phyloP scores from a whole-genome alignment of 2,329 filamentous ascomycete species.

The Exophiala calicioides region DNA sequence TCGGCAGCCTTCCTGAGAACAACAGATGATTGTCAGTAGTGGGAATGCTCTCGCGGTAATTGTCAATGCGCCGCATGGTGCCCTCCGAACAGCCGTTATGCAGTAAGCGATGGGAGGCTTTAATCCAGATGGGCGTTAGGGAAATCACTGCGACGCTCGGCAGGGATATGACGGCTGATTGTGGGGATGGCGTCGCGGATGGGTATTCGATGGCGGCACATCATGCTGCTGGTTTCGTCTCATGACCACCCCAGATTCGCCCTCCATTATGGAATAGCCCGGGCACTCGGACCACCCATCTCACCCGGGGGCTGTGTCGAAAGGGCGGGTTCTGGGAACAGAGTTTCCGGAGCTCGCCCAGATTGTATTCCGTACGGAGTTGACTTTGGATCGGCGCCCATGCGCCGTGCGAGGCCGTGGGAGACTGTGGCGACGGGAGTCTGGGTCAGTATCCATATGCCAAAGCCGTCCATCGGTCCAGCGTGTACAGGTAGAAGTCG shows the following conservation, averaged over 20 bases:
- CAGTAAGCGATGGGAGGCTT: slow-evolving; percentile 47
- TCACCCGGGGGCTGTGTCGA: background rate
- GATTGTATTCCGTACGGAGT: background rate
- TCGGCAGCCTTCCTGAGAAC: too few relatives aligned
- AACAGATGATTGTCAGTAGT: background rate
- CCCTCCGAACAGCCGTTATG: slow-evolving; percentile 41
- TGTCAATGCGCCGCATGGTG: slow-evolving; percentile 3
- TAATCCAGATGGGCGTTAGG: slow-evolving; percentile 14
- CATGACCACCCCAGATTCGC: slow-evolving; percentile 30
- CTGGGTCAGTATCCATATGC: too few relatives aligned
- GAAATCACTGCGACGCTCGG: background rate
- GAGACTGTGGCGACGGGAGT: too few relatives aligned
- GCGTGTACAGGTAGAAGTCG: too few relatives aligned
- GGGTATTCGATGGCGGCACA: slow-evolving; percentile 14
- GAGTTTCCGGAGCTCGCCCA: background rate
- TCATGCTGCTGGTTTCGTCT: slow-evolving; percentile 13
- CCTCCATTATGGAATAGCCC: slow-evolving; percentile 19
- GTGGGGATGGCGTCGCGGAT: slow-evolving; percentile 17
- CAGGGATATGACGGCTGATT: slow-evolving; percentile 14
- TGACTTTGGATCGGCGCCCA: background rate
- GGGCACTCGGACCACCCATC: slow-evolving; percentile 11
- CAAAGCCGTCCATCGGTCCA: too few relatives aligned
- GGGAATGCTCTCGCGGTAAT: slow-evolving; percentile 2
- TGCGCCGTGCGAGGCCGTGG: too few relatives aligned
- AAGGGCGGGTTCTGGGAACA: too few relatives aligned